Base-by-base conservation (phyloP, 176 grass and related monocot species). In the Poa annua region DNA sequence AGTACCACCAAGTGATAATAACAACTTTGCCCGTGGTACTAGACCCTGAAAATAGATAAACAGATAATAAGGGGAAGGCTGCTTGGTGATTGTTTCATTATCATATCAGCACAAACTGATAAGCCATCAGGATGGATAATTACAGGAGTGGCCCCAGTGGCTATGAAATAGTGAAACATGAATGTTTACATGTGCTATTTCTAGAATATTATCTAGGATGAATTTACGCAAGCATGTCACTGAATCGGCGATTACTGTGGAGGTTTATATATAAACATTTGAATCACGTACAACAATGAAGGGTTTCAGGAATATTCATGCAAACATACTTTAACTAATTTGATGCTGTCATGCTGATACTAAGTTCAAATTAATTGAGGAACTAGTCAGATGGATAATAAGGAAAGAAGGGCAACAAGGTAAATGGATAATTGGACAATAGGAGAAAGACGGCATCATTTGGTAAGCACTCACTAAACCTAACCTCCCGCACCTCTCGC, bases 1-100 rank as follows among this genome's bases (percentile, higher is more conserved):
- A 32, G 96, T 99, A 33, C 89, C 80, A 1, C 93, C 96, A 87
- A 99, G 83, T 54, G 96, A 96, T 38, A 99, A 73, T 8, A 96
- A 84, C 82, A 92, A 65, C 81, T 96, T 99, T 44, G 89, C 93
- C 60, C 91, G 86, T 81, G 96, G 96, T 79, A 98, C 63, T 76
- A 95, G 88, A 85, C 96, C 93, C 96, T 93, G 87, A 41, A 71
- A 82, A 78, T 22, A 66, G 80, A 88, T 16, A 70, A 63, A 66
- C 15, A 59, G 12, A 32, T 9, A 22, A 32, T 38, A 66, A 82
- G 29, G 8, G 11, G 34, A 81, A 74, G 22, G 15, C n/a, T 57
- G 11, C 0, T 29, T 49, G 22, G 14, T 72, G 33, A 38, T 76
- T 73, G 79, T 75, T 12, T 20, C n/a, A 59, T 34, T 32, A 41